Percentiles rank a stretch among this genome's conserved stretches.
Conservation (phyloP, 2,329 filamentous ascomycete species). For the Pestalotiopsis fici region DNA sequence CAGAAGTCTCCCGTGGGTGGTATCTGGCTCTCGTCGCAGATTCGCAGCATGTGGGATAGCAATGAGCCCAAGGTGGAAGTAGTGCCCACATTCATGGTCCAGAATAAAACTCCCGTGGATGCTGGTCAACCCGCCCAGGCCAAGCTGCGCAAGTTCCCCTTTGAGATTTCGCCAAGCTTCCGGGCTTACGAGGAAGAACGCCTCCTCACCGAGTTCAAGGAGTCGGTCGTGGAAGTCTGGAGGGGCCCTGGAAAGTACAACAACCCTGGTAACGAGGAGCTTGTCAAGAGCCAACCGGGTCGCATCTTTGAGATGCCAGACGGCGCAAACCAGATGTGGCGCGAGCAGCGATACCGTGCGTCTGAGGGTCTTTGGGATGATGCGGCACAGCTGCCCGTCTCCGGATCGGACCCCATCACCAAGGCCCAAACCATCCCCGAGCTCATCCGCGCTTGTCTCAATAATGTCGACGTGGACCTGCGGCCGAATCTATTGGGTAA, state of each 20-base stretch:
- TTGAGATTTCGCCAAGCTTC: constrained; percentile 69
- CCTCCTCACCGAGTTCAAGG: constrained; percentile 93
- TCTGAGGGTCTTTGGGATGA: constrained; percentile 92
- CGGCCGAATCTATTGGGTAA: constrained; percentile 82
- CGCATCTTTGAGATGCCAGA: constrained; percentile 97
- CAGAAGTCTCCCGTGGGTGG: constrained; percentile 85
- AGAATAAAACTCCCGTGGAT: constrained; percentile 86
- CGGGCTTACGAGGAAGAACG: constrained; percentile 86
- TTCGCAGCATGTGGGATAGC: constrained; percentile 76
- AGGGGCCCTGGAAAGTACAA: constrained; percentile 71
- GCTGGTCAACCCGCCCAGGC: constrained; percentile 79
- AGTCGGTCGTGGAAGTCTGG: constrained; percentile 95
- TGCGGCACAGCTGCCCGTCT: constrained; percentile 63
- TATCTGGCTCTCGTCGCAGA: constrained; percentile 86
- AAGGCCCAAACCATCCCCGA: constrained; percentile 81
- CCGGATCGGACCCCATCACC: constrained; percentile 50
- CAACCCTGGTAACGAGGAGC: constrained; percentile 72
- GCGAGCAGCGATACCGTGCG: constrained; percentile 81
- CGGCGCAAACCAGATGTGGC: constrained; percentile 94
- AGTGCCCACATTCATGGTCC: constrained; percentile 83
- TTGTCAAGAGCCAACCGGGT: constrained; percentile 70
- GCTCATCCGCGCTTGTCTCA: constrained; percentile 76
- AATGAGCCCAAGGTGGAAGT: constrained; percentile 72
- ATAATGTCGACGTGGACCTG: constrained; percentile 84
- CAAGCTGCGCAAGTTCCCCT: constrained; percentile 69